Base-by-base conservation (phyloP, 2,329 filamentous ascomycete species). In the Dryadomyces sulphureus region DNA sequence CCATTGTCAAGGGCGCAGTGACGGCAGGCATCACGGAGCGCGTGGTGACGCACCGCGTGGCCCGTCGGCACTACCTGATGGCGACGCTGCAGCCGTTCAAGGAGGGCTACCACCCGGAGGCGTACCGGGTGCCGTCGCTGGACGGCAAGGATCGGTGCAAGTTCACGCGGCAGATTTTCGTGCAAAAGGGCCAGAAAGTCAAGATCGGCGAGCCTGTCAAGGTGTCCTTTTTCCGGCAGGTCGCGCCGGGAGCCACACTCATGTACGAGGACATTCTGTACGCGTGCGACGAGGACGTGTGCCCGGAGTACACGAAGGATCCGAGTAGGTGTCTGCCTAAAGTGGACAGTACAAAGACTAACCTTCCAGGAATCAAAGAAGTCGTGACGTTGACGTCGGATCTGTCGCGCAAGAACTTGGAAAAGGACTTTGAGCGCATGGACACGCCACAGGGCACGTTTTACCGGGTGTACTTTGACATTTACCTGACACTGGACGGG, bases 241-340 rank as follows among this genome's bases (percentile, higher is more conserved):
- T 98, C 46, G 92, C 92, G 6, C 92, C 92, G 1, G 92, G 92
- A 43, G 92, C 92, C 30, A 96, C 90, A 1, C 78, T 98, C 56
- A 96, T 98, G 92, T 98, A 98, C 62, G 92, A 98, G 69, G 92
- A 98, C 67, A 90, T 96, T 45, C 66, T 96, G 48, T 96, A 95
- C 62, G 92, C 90, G 43, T 98, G 92, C 59, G 92, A 98, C 60
- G 92, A 96, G 53, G 92, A 98, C 62, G 86, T 94, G 45, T 96
- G 90, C 65, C 92, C 92, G 1, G 92, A 96, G 63, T 98, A 98
- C 63, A 96, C 90, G 55, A 98, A 96, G 64, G 92, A 98, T 77
- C 90, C 92, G 56, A 86, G 92, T 94, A 81, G 81, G 89, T 84
- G 3, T 11, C 12, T 9, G 11, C 27, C 7, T 32, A 7, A 14